Evolutionary conservation across 2,329 filamentous ascomycete species (phyloP).

Genomic region (Rhynchosporium secalis): DNA sequence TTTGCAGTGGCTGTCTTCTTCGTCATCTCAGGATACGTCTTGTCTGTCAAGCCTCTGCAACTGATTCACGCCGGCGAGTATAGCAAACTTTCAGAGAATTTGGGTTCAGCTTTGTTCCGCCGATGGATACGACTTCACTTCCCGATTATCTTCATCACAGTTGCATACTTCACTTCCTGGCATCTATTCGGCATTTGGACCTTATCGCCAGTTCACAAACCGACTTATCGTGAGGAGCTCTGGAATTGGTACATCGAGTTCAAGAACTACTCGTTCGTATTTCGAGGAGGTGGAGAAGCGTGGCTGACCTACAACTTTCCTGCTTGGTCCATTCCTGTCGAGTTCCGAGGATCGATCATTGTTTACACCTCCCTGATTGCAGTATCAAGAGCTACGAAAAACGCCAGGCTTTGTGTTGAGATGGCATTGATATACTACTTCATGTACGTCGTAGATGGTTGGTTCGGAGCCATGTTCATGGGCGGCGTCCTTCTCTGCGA

Average conservation of each 20-base stretch:
- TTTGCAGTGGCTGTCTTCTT: constrained; percentile 56
- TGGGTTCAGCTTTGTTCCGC: constrained; percentile 49
- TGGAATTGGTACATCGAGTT: constrained; percentile 47
- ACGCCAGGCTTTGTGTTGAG: constrained; percentile 56
- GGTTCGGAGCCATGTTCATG: constrained; percentile 60
- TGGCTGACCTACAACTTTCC: constrained; percentile 61
- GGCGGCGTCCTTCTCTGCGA: constrained; percentile 62
- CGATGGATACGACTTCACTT: constrained; percentile 48
- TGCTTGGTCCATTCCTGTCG: constrained; percentile 59
- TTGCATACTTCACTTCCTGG: constrained; percentile 38
- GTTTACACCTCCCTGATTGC: constrained; percentile 56
- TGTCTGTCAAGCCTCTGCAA: constrained; percentile 46
- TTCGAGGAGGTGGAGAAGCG: constrained; percentile 55
- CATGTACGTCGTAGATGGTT: constrained; percentile 64
- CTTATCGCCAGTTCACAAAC: constrained; percentile 21
- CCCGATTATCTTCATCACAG: constrained; percentile 47
- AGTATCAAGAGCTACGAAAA: constrained; percentile 55
- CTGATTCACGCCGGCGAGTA: constrained; percentile 43
- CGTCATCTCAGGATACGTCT: constrained; percentile 50
- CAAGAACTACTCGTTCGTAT: constrained; percentile 70
- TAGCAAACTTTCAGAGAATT: constrained; percentile 42
- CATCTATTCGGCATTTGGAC: constrained; percentile 35
- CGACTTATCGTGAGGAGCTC: constrained; percentile 29
- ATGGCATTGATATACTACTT: constrained; percentile 62
- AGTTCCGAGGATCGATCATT: constrained; percentile 64